These are phyloP conservation scores for Litsea cubeba DNA, from an alignment of 164 flowering plant genomes.

Conservation along the genomic window DNA sequence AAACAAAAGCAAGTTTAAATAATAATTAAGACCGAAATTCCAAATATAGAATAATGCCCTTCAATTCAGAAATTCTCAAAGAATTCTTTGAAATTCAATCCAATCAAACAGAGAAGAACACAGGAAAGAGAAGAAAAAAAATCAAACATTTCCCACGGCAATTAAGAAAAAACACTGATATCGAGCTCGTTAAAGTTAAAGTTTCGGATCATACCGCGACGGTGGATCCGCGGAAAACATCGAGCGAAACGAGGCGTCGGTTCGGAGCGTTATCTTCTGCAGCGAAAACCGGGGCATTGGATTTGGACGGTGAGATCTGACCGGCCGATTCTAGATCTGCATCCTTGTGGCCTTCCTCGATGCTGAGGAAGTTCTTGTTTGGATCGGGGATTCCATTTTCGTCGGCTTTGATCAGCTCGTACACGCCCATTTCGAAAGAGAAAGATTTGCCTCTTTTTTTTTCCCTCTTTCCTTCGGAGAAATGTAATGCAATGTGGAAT, in stretches of 20 bases:
- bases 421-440: neutral
- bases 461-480: neutral
- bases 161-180: neutral
- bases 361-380: neutral
- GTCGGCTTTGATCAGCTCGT: constrained; percentile 25
- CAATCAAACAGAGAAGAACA: no score
- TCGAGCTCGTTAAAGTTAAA: neutral
- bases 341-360: constrained; percentile 16
- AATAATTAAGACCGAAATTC: no score
- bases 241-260: constrained; percentile 60
- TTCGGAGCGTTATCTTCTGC: constrained; percentile 7
- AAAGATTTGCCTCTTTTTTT: neutral
- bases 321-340: constrained; percentile 13
- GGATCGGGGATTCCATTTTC: constrained; percentile 13
- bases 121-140: neutral
- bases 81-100: no score
- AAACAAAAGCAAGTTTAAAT: no score
- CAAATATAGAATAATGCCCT: neutral
- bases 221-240: constrained; percentile 69
- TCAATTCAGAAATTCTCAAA: neutral
- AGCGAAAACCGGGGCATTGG: neutral
- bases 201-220: constrained; percentile 46
- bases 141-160: neutral
- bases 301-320: neutral
- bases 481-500: neutral